phyloP scores from a whole-genome alignment of 148 eudicot genomes.

The Bassia scoparia region DNA sequence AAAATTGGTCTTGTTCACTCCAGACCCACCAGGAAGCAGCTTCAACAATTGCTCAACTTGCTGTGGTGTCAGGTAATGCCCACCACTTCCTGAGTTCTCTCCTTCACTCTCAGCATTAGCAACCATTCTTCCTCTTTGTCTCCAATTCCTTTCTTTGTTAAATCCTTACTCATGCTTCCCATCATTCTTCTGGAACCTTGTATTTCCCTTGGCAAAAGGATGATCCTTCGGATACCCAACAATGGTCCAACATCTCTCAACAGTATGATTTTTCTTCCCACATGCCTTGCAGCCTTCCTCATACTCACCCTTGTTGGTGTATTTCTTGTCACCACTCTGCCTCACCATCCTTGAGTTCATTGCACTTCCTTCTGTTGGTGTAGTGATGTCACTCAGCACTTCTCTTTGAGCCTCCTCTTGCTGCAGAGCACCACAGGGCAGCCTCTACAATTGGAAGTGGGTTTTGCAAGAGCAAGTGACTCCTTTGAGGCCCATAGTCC shows the following conservation, averaged over 20 bases:
- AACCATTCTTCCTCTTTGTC: too few species aligned
- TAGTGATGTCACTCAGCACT: neutral
- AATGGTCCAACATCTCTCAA: neutral
- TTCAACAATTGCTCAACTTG: too few species aligned
- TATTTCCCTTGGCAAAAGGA: neutral
- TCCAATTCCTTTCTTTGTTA: too few species aligned
- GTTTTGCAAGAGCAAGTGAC: too few species aligned
- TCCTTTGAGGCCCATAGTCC: too few species aligned
- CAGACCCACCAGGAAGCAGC: too few species aligned
- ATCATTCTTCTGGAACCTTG: too few species aligned
- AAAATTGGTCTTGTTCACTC: too few species aligned
- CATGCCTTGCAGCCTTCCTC: neutral
- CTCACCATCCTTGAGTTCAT: neutral
- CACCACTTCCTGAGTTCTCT: too few species aligned
- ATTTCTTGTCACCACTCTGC: neutral
- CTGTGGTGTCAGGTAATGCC: too few species aligned
- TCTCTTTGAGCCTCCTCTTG: neutral
- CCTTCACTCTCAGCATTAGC: too few species aligned
- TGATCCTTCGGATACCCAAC: neutral
- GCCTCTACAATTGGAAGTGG: neutral
- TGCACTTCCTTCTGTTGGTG: neutral
- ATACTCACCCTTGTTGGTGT: neutral
- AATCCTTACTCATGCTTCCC: too few species aligned
- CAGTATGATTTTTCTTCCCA: neutral
- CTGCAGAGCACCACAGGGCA: neutral